Base-by-base conservation (phyloP, 129 eudicot species). In the Flaveria brownii region DNA sequence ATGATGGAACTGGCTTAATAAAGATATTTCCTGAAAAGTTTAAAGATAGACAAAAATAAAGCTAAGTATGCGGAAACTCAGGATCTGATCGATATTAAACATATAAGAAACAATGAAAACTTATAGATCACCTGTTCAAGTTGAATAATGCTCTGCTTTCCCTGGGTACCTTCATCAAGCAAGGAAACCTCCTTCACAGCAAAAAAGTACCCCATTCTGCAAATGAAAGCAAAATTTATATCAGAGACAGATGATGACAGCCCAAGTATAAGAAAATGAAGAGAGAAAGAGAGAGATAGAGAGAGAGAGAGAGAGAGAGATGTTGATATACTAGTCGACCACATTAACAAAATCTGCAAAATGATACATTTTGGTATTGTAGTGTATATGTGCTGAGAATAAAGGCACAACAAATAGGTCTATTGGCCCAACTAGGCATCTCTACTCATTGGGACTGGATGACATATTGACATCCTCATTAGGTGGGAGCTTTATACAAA, bases 131-230 rank as follows among this genome's bases (percentile, higher is more conserved):
- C 98, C 91, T 89, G 91, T 81, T 92, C 90, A 68, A 92, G 96
- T 74, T 86, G 92, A 33, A 23, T 61, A 66, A 92, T 77, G 65
- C 95, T 86, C 84, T 92, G 93, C 82, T 73, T 84, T 79, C 90
- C 94, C 74, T 85, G 88, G 70, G 74, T 78, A 43, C 88, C 94
- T 77, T 83, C 86, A 64, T 92, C 90, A 73, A 86, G 88, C 82
- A 90, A 83, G 67, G 92, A 90, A 46, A 90, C 96, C 79, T 92
- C 98, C 89, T 92, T 92, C 60, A 92, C 98, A 72, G 98, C 96
- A 80, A 92, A 90, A 80, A 90, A 90, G 69, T 77, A 47, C 28
- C 96, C 98, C 64, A 51, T 81, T 65, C 98, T 92, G 94, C 77
- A 80, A 61, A 69, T 46, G 62, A 74, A 73, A 17, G 45, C 39